Base-by-base conservation (phyloP, 2,329 filamentous ascomycete species). In the Fusarium nisikadoi region DNA sequence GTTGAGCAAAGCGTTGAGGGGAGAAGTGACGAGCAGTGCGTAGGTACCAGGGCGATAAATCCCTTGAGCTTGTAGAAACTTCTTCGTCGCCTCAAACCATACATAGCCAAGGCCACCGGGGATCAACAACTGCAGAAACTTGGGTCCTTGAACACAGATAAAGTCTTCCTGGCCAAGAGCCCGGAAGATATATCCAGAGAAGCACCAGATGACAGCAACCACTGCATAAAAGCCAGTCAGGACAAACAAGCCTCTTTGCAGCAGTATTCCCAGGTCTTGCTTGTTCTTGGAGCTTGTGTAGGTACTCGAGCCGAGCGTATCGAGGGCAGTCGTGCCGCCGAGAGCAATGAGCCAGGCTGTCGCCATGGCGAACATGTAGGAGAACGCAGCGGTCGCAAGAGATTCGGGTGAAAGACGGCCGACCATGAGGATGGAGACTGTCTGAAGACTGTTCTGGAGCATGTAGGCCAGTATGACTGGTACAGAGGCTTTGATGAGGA, bases 361-460 rank as follows among this genome's bases (percentile, higher is more conserved):
- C 27, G 92, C 91, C 92, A 95, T 94, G 60, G 94, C 94, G 75
- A 97, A 97, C 94, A 97, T 97, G 84, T 96, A 95, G 4, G 92
- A 93, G 77, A 97, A 97, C 1, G 94, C 94, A 2, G 93, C 92
- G 0, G 92, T 93, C 1, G 94, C 93, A 11, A 97, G 84, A 4
- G 94, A 90, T 80, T 96, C 92, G 2, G 94, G 91, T 0, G 92
- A 95, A 1, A 94, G 84, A 6, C 93, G 90, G 14, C 94, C 94
- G 6, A 94, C 93, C 41, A 97, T 91, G 49, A 97, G 83, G 8
- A 97, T 93, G 0, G 93, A 96, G 3, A 93, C 79, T 0, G 94
- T 97, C 79, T 97, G 94, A 0, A 97, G 84, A 9, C 92, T 94
- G 80, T 95, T 97, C 69, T 97, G 94, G 9, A 97, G 85, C 13